These are phyloP conservation scores for Pythium plurisporium DNA, from an alignment of 352 stramenopile genomes.

Conservation along the genomic window DNA sequence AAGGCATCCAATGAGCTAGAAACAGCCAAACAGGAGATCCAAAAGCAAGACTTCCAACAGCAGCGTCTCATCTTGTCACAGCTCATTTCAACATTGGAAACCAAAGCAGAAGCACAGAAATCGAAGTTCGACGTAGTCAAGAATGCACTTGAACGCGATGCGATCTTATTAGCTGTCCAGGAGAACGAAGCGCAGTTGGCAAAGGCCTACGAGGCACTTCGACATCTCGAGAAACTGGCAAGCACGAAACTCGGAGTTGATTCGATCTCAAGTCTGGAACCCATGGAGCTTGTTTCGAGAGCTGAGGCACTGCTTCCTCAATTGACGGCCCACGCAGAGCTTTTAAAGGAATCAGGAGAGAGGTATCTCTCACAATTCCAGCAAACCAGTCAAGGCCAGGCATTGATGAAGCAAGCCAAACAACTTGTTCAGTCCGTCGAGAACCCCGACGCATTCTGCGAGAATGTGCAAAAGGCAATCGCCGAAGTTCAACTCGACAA, in stretches of 20 bases:
- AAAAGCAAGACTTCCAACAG: slow-evolving; percentile 21
- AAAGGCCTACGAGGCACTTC: slow-evolving; percentile 51
- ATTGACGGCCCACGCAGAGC: slow-evolving; percentile 43
- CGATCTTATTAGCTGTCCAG: slow-evolving; percentile 47
- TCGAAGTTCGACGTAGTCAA: slow-evolving; percentile 38
- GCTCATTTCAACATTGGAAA: slow-evolving; percentile 57
- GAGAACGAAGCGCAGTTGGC: slow-evolving; percentile 53
- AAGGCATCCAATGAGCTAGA: slow-evolving; percentile 46
- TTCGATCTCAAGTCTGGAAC: slow-evolving; percentile 53
- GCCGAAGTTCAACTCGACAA: slow-evolving; percentile 66
- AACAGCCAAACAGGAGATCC: slow-evolving; percentile 29
- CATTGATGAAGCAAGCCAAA: slow-evolving; percentile 63
- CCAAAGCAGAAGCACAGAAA: slow-evolving; percentile 41
- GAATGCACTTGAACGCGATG: slow-evolving; percentile 32
- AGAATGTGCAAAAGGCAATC: slow-evolving; percentile 69
- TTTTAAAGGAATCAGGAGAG: slow-evolving; percentile 59
- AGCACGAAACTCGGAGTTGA: slow-evolving; percentile 56
- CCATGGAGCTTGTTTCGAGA: slow-evolving; percentile 47
- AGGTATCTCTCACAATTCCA: slow-evolving; percentile 70
- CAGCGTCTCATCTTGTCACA: slow-evolving; percentile 58
- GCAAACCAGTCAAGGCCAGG: slow-evolving; percentile 60
- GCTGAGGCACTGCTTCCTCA: slow-evolving; percentile 63
- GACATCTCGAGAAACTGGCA: slow-evolving; percentile 50
- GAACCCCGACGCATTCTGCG: slow-evolving; percentile 64
- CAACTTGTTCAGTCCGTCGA: slow-evolving; percentile 68